Evolutionary conservation across 78 protist species (phyloP), one percentile per base, ranked within the genome.

Genomic region (Pigoraptor vietnamica): DNA sequence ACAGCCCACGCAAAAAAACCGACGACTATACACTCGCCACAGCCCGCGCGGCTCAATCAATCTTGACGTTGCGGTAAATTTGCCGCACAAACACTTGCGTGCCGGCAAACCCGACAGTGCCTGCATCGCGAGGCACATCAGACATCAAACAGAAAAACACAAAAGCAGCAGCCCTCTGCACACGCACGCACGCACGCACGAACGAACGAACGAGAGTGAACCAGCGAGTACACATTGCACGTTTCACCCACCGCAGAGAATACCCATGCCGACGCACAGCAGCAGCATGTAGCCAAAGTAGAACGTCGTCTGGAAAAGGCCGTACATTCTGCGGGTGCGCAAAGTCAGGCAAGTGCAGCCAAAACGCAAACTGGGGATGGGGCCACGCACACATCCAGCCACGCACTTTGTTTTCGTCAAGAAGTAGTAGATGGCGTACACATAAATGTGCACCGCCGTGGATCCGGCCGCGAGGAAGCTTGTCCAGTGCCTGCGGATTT

Each of bases 381-480:
- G n/a, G n/a, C n/a, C n/a, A n/a, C n/a, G n/a, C n/a, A n/a, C 81
- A 36, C 55, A 37, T 6, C 24, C 1, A 1, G 29, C 34, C 2
- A 32, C 92, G 2, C 67, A 90, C 92, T 87, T 92, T 0, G 99
- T 98, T 38, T 94, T 91, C 48, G 37, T 0, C 34, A 93, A 0
- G 93, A 93, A 98, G 96, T 96, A 98, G 96, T 96, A 98, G 37
- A 95, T 33, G 35, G 98, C 48, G 90, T 98, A 97, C 81, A 92
- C 55, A 86, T 93, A 95, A 37, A 97, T 97, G 89, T 98, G 97
- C 23, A 83, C 36, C 0, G 97, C 95, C 2, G 95, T 95, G 23
- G 98, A 96, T 21, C 97, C 97, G 19, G 90, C 93, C 10, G 91
- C 14, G 34, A 40, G 24, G 90, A 96, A 96, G 56, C 93, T 21